phyloP scores from a whole-genome alignment of 2,329 filamentous ascomycete genomes.

The Xenosphaeropsis pyriputrescens region DNA sequence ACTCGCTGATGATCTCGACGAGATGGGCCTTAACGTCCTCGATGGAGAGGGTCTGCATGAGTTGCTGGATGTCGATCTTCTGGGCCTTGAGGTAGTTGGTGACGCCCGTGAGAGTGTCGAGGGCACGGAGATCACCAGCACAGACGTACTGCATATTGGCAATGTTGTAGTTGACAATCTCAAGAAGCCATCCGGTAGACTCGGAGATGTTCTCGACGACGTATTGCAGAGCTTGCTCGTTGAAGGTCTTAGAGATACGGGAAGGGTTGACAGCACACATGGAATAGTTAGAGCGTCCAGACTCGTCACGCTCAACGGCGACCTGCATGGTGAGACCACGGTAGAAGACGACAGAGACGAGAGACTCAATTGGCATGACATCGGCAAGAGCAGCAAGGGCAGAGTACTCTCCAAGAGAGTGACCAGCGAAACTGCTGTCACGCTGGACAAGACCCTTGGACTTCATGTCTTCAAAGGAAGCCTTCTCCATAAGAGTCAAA shows the following conservation, averaged over 20 bases:
- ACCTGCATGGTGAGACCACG: slow-evolving; percentile 98
- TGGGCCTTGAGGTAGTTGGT: slow-evolving; percentile 93
- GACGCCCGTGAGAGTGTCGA: slow-evolving; percentile 53
- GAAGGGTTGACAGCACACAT: slow-evolving; percentile 99
- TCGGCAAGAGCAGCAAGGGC: slow-evolving; percentile 91
- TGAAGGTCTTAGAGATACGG: slow-evolving; percentile 97
- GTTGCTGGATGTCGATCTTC: slow-evolving; percentile 90
- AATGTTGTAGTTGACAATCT: slow-evolving; percentile 92
- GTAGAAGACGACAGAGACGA: slow-evolving; percentile 98
- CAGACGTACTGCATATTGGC: slow-evolving; percentile 65
- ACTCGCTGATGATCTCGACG: slow-evolving; percentile 79
- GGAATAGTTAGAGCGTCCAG: slow-evolving; percentile 91
- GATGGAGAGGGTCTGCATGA: slow-evolving; percentile 73
- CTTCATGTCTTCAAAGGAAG: slow-evolving; percentile 98
- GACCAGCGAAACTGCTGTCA: slow-evolving; percentile 94
- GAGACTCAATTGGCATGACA: slow-evolving; percentile 98
- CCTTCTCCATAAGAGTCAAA: slow-evolving; percentile 98
- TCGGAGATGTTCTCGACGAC: slow-evolving; percentile 92
- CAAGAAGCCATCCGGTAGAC: slow-evolving; percentile 85
- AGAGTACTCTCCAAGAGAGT: slow-evolving; percentile 97
- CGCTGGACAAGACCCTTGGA: slow-evolving; percentile 89
- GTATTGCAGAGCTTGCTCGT: slow-evolving; percentile 91
- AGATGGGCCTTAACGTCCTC: slow-evolving; percentile 87
- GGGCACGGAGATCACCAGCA: slow-evolving; percentile 53
- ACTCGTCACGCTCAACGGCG: slow-evolving; percentile 87